A percentile compares a stretch with the other conserved stretches of the same genome.
Conservation (phyloP, 1,284 basidiomycete species). For the Heliocybe sulcata region DNA sequence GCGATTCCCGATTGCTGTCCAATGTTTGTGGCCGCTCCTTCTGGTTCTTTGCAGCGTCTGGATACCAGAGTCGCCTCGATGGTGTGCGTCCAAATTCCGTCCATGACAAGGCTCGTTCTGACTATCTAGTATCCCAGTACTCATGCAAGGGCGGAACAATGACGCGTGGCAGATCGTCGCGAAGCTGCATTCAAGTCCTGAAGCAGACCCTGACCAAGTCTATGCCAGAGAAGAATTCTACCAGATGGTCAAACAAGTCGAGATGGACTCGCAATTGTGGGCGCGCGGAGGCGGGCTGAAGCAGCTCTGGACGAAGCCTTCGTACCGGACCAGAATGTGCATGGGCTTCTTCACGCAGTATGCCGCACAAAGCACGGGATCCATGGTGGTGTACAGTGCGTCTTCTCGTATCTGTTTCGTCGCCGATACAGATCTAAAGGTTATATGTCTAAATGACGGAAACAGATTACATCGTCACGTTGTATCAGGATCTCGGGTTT, state of each 20-base stretch:
- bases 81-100: slow-evolving; percentile 1
- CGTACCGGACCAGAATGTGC: slow-evolving; percentile 12
- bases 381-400: slow-evolving; percentile 12
- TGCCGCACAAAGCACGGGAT: slow-evolving; percentile 11
- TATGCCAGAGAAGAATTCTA: slow-evolving; percentile 8
- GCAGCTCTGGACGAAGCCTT: slow-evolving; percentile 10
- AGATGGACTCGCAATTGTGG: slow-evolving; percentile 8
- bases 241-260: slow-evolving; percentile 8
- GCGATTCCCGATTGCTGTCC: slow-evolving; percentile 11
- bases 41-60: slow-evolving; percentile 10
- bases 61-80: slow-evolving; percentile 10
- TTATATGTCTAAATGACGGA: background rate
- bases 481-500: slow-evolving; percentile 8
- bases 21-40: slow-evolving; percentile 10
- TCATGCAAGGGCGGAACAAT: slow-evolving; percentile 10
- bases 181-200: slow-evolving; percentile 4
- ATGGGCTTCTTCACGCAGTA: slow-evolving; percentile 13
- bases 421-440: background rate
- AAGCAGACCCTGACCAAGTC: background rate
- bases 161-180: slow-evolving; percentile 9
- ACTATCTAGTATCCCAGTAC: slow-evolving; percentile 2
- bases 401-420: background rate
- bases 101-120: background rate
- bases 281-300: slow-evolving; percentile 7
- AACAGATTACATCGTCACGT: slow-evolving; percentile 8